Percentiles rank a stretch among this genome's conserved stretches.
Evolutionary conservation across 1,139 yeast species (phyloP).

Genomic region (Suhomyces yuchorum): DNA sequence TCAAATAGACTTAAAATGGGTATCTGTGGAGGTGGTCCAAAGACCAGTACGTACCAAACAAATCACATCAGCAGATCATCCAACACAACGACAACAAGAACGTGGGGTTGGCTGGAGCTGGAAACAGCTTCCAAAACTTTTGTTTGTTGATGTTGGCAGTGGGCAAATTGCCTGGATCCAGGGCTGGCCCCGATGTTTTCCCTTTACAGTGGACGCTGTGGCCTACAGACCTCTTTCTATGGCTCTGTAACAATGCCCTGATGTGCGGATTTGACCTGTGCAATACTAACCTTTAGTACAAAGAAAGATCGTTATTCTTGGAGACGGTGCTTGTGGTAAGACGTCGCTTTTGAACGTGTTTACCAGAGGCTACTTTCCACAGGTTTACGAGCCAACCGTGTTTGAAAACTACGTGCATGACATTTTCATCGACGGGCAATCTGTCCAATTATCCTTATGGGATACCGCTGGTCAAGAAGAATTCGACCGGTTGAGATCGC

Average conservation of each 20-base stretch:
- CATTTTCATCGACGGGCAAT: conserved; percentile 91
- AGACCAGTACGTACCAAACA: conserved; percentile 22
- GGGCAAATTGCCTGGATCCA: too few relatives aligned
- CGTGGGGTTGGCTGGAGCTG: too few relatives aligned
- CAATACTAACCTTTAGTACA: conserved; percentile 46
- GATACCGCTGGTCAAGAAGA: conserved; percentile 99
- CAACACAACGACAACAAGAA: background rate
- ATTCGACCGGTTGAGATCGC: conserved; percentile 86
- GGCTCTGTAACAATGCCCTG: background rate
- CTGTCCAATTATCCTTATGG: conserved; percentile 92
- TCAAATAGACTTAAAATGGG: conserved; percentile 17
- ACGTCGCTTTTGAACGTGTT: conserved; percentile 92
- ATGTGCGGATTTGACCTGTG: background rate
- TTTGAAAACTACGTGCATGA: conserved; percentile 98
- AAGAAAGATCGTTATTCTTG: conserved; percentile 91
- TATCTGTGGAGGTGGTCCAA: conserved; percentile 27
- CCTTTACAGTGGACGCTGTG: too few relatives aligned
- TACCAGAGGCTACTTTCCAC: conserved; percentile 97
- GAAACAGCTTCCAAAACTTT: too few relatives aligned
- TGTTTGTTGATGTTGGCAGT: too few relatives aligned
- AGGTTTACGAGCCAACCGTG: conserved; percentile 97
- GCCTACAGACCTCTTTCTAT: too few relatives aligned
- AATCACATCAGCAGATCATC: background rate
- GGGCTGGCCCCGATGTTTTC: too few relatives aligned
- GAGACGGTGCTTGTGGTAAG: conserved; percentile 86